These are phyloP conservation scores for Mycena filopes DNA, from an alignment of 768 basidiomycete genomes.

Conservation along the genomic window DNA sequence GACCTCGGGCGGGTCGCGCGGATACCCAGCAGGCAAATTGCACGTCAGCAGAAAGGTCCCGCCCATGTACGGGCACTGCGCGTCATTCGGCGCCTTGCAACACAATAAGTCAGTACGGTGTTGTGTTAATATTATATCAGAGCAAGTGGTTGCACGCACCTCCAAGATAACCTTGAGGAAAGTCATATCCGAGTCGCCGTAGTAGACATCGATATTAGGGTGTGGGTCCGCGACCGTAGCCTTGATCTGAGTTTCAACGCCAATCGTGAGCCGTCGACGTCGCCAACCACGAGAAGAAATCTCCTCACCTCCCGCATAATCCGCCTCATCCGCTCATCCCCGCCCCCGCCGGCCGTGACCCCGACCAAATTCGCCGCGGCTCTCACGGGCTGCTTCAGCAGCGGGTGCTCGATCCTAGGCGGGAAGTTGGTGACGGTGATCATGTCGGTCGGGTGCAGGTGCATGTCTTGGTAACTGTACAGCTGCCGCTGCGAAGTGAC, in stretches of 20 bases:
- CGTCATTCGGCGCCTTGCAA: constrained; percentile 36
- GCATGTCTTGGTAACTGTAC: constrained; percentile 18
- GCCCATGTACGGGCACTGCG: constrained; percentile 40
- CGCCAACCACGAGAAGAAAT: background rate
- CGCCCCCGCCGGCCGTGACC: background rate
- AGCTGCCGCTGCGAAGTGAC: constrained; percentile 10
- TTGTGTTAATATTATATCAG: background rate
- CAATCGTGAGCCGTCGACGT: background rate
- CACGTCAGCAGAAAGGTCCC: constrained; percentile 42
- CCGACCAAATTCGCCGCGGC: constrained; percentile 25
- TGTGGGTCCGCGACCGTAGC: constrained; percentile 37
- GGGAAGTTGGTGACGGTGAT: constrained; percentile 41
- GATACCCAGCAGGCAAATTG: constrained; percentile 39
- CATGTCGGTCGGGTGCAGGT: constrained; percentile 33
- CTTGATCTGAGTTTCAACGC: constrained; percentile 31
- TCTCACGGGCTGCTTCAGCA: constrained; percentile 34
- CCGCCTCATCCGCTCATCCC: constrained; percentile 37
- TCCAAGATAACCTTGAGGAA: constrained; percentile 44
- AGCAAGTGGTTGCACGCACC: constrained; percentile 19
- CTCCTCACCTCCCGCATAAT: constrained; percentile 41
- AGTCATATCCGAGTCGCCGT: constrained; percentile 41
- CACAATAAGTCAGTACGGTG: background rate
- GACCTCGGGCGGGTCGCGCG: constrained; percentile 42
- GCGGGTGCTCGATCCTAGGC: constrained; percentile 36
- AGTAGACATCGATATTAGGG: constrained; percentile 40